Evolutionary conservation across 140 eudicot species (phyloP), one percentile per base, ranked within the genome.

Genomic region (Stevia rebaudiana): DNA sequence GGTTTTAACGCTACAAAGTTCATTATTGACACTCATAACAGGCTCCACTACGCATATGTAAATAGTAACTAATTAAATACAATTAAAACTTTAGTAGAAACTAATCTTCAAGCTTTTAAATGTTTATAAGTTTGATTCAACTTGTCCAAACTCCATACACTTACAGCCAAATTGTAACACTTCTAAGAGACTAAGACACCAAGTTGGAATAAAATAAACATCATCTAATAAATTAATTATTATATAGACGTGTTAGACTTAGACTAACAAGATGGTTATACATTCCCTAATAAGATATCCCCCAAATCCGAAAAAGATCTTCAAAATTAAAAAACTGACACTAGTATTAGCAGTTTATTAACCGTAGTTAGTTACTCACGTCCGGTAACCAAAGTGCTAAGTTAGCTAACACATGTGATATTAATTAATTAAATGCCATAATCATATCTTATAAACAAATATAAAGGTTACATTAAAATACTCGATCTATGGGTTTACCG

Each of bases 391-490:
- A 55, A 53, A 19, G 11, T 15, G 46, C n/a, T 44, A 64, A 55
- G 46, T 46, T 28, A 46, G 68, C 22, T 57, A 39, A 43, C 39
- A 30, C 66, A 63, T 63, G 60, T 31, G 24, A 53, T 19, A 72
- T 51, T 19, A 23, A 72, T 11, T 53, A 15, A 30, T 15, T 18
- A 4, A 17, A 24, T 28, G 53, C 72, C 6, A 24, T 52, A 47
- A 53, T 54, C 61, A 53, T 13, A 17, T 53, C 57, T 21, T 12
- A 40, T 49, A 67, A 71, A 65, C 74, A 71, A 70, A 41, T 25
- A 65, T 64, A 50, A 71, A 51, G 31, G 41, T 71, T 65, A 71
- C 78, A 71, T 48, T n/a, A 43, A 65, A 64, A 64, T 25, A 24
- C 60, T 68, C 64, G 40, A 11, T 28, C 33, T 2, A 68, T 41